Base-by-base conservation (phyloP, 169 alveolate genomes). In the Plasmodium vivax region DNA sequence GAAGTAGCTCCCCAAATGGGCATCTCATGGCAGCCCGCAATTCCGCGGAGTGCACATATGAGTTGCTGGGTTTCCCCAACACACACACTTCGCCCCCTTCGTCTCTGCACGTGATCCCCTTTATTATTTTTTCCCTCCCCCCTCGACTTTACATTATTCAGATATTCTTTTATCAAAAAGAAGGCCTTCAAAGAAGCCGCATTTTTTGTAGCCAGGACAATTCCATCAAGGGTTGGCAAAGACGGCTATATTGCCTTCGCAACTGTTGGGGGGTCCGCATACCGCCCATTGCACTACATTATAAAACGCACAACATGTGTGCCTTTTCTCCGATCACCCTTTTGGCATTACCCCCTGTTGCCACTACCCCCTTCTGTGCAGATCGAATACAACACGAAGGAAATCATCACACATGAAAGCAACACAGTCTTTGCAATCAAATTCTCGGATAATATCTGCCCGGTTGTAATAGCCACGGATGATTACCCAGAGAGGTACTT, bases 111-210 rank as follows among this genome's bases (percentile, higher is more conserved):
- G 54, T 38, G 27, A 56, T 16, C 72, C n/a, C 72, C 30, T 2
- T 56, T 56, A 56, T 56, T 23, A n/a, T 62, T 62, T 27, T 7
- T 9, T 1, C 23, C 30, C 41, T 12, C 9, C 56, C 9, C 56
- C 32, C 27, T n/a, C 4, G 0, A 30, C n/a, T 91, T 71, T 7
- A 14, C 58, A 32, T 73, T 58, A 71, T 91, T 14, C 83, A 91
- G 95, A 19, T 91, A 91, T 82, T 91, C 95, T 41, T 91, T 74
- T 77, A 91, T 91, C 38, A 91, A 91, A 82, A 91, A 81, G 83
- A 91, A 82, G 85, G 92, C 95, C 36, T 91, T 91, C 56, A 91
- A 91, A 91, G 95, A 91, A 82, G 95, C 85, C 19, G 87, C 87
- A 5, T 82, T 91, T 68, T 91, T 91, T 82, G 84, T 91, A 19